phyloP scores from a whole-genome alignment of 1,284 basidiomycete species.

The Cystobasidium slooffiae region DNA sequence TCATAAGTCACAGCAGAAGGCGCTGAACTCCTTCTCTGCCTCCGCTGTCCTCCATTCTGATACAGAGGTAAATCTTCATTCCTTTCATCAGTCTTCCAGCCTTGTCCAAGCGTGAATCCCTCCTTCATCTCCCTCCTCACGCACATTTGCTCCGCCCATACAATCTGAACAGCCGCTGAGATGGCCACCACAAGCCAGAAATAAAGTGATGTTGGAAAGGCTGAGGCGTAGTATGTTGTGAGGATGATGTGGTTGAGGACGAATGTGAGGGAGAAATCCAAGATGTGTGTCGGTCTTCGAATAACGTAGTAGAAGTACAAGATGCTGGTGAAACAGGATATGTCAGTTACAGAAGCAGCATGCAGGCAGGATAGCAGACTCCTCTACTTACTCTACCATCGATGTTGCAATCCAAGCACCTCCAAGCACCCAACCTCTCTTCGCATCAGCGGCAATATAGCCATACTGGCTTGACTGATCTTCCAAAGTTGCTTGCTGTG shows the following conservation, averaged over 20 bases:
- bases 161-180: slow-evolving; percentile 75
- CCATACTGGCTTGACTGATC: slow-evolving; percentile 25
- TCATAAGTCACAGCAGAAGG: slow-evolving; percentile 38
- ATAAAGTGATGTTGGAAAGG: slow-evolving; percentile 84
- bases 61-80: slow-evolving; percentile 30
- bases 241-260: slow-evolving; percentile 86
- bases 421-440: slow-evolving; percentile 84
- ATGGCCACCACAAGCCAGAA: slow-evolving; percentile 79
- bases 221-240: slow-evolving; percentile 86
- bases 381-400: slow-evolving; percentile 71
- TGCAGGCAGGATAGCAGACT: neutral
- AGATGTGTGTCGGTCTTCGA: slow-evolving; percentile 85
- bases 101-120: slow-evolving; percentile 62
- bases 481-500: slow-evolving; percentile 10
- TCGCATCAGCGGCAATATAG: slow-evolving; percentile 62
- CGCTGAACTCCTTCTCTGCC: slow-evolving; percentile 37
- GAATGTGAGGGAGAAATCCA: slow-evolving; percentile 91
- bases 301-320: slow-evolving; percentile 84
- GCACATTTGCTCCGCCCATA: slow-evolving; percentile 83
- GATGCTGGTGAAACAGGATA: slow-evolving; percentile 64
- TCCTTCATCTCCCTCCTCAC: slow-evolving; percentile 90
- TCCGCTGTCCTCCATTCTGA: neutral
- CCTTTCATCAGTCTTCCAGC: slow-evolving; percentile 44
- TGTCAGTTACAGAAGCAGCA: neutral
- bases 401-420: slow-evolving; percentile 79